Evolutionary conservation across 2,329 filamentous ascomycete genomes (phyloP).

Genomic region (Lecanoromycetidae sp.): DNA sequence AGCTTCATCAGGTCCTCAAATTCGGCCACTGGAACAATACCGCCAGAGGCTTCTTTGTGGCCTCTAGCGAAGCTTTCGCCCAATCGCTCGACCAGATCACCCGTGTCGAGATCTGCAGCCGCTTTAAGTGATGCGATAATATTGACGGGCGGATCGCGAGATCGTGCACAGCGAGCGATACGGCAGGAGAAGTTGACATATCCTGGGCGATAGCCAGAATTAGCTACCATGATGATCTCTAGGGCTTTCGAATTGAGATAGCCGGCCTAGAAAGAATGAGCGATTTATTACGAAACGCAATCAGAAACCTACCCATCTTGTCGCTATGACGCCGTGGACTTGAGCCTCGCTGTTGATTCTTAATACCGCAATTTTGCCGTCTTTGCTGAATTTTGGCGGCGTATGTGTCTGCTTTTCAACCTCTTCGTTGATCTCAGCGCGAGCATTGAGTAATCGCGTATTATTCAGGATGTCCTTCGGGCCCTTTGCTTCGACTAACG

Average conservation of each 20-base stretch:
- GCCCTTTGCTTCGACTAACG: conserved; percentile 38
- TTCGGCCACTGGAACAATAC: conserved; percentile 46
- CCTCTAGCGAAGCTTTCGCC: conserved; percentile 54
- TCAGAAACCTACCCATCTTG: conserved; percentile 39
- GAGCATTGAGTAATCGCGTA: conserved; percentile 39
- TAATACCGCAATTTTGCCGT: conserved; percentile 51
- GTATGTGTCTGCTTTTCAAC: conserved; percentile 50
- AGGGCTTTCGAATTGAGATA: conserved; percentile 46
- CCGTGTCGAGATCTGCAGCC: conserved; percentile 36
- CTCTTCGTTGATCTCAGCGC: conserved; percentile 48
- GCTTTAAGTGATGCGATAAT: conserved; percentile 48
- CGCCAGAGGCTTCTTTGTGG: conserved; percentile 56
- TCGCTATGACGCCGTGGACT: conserved; percentile 56
- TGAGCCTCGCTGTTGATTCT: conserved; percentile 49
- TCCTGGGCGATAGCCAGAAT: conserved; percentile 51
- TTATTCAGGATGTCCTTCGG: conserved; percentile 43
- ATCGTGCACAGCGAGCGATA: conserved; percentile 44
- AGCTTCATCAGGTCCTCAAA: conserved; percentile 53
- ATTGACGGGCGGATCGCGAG: conserved; percentile 45
- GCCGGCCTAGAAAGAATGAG: conserved; percentile 31
- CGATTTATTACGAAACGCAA: not conserved
- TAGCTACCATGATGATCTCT: conserved; percentile 54
- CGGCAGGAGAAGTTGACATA: conserved; percentile 58
- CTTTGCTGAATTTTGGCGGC: conserved; percentile 50
- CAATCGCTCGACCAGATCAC: conserved; percentile 36